These are phyloP conservation scores for Fraxinus anomala DNA, from an alignment of 257 asterid species.

Conservation along the genomic window DNA sequence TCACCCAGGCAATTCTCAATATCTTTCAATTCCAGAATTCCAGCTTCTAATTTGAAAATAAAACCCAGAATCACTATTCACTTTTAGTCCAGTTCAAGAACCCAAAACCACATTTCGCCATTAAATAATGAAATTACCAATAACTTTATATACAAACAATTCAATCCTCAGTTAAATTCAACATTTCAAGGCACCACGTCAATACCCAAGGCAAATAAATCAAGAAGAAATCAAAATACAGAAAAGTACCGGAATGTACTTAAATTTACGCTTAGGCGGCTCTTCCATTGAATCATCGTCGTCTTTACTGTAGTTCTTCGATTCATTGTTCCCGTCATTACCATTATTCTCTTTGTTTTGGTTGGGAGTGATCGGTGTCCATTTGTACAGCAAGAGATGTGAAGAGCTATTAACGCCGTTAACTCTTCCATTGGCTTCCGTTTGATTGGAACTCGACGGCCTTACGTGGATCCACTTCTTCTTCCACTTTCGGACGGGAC, in stretches of 20 bases:
- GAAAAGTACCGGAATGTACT: slow-evolving; percentile 82
- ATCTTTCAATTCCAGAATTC: slow-evolving; percentile 18
- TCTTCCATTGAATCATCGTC: slow-evolving; percentile 53
- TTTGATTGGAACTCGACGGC: slow-evolving; percentile 35
- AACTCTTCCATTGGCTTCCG: slow-evolving; percentile 46
- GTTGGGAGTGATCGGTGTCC: slow-evolving; percentile 68
- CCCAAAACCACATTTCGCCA: slow-evolving; percentile 17
- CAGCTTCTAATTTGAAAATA: neutral
- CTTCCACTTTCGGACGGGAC: slow-evolving; percentile 90
- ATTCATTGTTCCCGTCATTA: slow-evolving; percentile 39
- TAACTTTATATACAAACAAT: neutral
- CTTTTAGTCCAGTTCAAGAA: slow-evolving; percentile 11
- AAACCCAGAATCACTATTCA: slow-evolving; percentile 28
- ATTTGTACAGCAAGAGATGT: slow-evolving; percentile 70
- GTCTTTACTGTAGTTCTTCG: slow-evolving; percentile 39
- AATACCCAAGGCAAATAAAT: slow-evolving; percentile 9
- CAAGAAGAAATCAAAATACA: slow-evolving; percentile 19
- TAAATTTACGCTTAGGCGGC: slow-evolving; percentile 67
- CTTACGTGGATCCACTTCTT: slow-evolving; percentile 57
- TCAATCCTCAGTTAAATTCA: neutral
- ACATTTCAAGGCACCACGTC: neutral
- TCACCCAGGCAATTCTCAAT: neutral
- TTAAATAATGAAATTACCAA: neutral
- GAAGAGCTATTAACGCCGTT: slow-evolving; percentile 57
- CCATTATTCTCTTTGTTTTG: slow-evolving; percentile 41